A percentile compares a stretch with the other conserved stretches of the same genome.
Evolutionary conservation across 805 yeast genomes (phyloP).

Genomic region (Candida verbasci): DNA sequence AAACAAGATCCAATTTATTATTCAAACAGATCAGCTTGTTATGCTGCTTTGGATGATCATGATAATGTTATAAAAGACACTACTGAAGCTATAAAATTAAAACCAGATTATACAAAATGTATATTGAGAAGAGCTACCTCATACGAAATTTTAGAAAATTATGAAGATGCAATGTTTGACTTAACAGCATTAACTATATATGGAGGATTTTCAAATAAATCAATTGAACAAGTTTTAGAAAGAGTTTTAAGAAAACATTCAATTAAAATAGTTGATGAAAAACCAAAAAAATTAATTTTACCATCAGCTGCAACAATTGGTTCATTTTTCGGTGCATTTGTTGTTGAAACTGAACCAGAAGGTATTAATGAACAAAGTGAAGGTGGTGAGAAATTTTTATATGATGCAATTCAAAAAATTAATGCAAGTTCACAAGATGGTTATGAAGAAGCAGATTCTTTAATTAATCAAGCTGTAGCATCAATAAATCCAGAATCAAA

Average conservation of each 20-base stretch:
- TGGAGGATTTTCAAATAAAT: slow-evolving; percentile 76
- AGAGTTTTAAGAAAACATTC: slow-evolving; percentile 81
- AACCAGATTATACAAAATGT: slow-evolving; percentile 90
- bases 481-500: slow-evolving; percentile 35
- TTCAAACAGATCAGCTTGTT: slow-evolving; percentile 96
- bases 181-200: slow-evolving; percentile 82
- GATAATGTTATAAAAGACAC: slow-evolving; percentile 87
- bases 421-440: slow-evolving; percentile 49
- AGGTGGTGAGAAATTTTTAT: slow-evolving; percentile 61
- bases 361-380: slow-evolving; percentile 47
- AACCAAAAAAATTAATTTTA: slow-evolving; percentile 51
- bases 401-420: slow-evolving; percentile 59
- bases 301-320: slow-evolving; percentile 82
- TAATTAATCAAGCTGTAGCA: slow-evolving; percentile 55
- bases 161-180: slow-evolving; percentile 85
- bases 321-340: slow-evolving; percentile 87
- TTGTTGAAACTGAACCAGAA: slow-evolving; percentile 48
- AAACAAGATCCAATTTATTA: slow-evolving; percentile 84
- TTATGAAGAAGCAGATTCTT: slow-evolving; percentile 58
- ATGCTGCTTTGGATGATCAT: slow-evolving; percentile 73
- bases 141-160: slow-evolving; percentile 74
- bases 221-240: slow-evolving; percentile 78
- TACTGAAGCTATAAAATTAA: slow-evolving; percentile 75
- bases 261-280: slow-evolving; percentile 61
- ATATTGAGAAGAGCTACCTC: slow-evolving; percentile 90